Conservation (phyloP, 352 stramenopile genomes). For the Ophiocytium majus region DNA sequence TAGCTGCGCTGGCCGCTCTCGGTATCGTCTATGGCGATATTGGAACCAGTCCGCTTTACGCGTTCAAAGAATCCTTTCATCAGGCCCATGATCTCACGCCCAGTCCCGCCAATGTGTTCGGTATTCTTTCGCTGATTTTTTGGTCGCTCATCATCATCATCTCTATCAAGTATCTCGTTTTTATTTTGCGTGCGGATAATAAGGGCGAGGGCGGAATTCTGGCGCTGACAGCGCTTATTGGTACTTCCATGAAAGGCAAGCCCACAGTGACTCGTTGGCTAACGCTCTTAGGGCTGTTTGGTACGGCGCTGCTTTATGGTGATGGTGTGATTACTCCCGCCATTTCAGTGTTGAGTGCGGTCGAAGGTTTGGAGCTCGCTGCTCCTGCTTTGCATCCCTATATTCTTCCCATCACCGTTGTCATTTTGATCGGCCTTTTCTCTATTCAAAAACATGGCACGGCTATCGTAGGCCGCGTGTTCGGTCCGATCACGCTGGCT, state of each 20-base stretch:
- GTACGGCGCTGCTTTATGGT: neutral
- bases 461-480: neutral
- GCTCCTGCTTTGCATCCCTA: neutral
- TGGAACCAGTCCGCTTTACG: constrained; percentile 2
- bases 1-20: neutral
- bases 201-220: constrained; percentile 13
- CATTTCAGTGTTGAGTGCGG: neutral
- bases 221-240: neutral
- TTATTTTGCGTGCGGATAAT: neutral
- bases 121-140: constrained; percentile 10
- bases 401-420: constrained; percentile 6
- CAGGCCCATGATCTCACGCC: neutral
- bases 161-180: constrained; percentile 1
- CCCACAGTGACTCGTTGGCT: neutral
- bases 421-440: constrained; percentile 3
- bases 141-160: neutral
- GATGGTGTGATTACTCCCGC: neutral
- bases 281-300: neutral
- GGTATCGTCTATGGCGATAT: constrained; percentile 5
- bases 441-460: constrained; percentile 1
- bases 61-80: constrained; percentile 13
- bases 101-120: neutral
- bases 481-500: neutral
- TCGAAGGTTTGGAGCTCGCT: neutral
- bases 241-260: neutral